Evolutionary conservation across 768 basidiomycete genomes (phyloP), one percentile per base, ranked within the genome.

Genomic region (Artomyces pyxidatus): DNA sequence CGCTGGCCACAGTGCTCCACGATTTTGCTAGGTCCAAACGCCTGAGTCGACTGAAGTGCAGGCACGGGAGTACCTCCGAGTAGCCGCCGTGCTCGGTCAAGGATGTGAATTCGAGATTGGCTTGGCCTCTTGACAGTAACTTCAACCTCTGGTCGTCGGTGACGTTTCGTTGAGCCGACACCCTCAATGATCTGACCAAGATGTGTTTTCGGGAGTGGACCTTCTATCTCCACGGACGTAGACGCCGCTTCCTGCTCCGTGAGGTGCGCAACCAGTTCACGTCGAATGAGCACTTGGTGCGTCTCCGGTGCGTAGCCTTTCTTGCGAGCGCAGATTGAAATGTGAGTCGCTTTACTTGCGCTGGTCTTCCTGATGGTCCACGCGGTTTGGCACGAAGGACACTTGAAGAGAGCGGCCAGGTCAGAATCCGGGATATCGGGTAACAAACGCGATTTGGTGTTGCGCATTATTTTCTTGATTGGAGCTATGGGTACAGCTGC

Each of bases 351-450:
- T 62, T 92, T 92, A 58, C 83, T 78, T 16, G 64, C 54, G 10
- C 66, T 66, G 4, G 75, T 75, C 62, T 92, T 92, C 47, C 75
- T 72, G 11, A 77, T 66, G 3, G 85, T 90, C 88, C 88, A 91
- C 1, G 63, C 63, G 12, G 73, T 59, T 21, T 78, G 76, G 55
- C 88, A 90, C 30, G 74, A 71, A 38, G 88, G 69, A 56, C 88
- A 90, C 56, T 68, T 77, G 10, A 66, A 61, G 2, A 89, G 59
- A 22, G 61, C 72, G 2, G 61, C 59, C 4, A 87, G 60, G 22
- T 83, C 69, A 3, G 63, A 48, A 37, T 76, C 72, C 0, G 76
- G 63, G 50, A 81, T 68, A 40, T 72, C 70, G 14, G 59, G 22
- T 23, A 42, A 40, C 8, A 21, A 8, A 26, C 28, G 28, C n/a